These are phyloP conservation scores for Claviceps sp. DNA, from an alignment of 2,329 filamentous ascomycete species.

Conservation along the genomic window DNA sequence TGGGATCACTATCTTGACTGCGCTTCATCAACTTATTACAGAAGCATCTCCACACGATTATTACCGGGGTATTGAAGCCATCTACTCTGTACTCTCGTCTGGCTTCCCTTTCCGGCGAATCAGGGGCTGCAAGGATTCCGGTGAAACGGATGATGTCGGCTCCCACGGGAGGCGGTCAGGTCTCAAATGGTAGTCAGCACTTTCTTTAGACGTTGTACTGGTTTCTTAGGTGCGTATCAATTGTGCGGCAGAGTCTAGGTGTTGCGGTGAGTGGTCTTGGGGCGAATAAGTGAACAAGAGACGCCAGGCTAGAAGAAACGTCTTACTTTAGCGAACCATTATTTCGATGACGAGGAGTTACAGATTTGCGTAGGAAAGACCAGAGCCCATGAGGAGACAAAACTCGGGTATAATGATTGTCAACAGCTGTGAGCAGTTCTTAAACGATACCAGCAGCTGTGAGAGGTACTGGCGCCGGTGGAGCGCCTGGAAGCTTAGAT, in stretches of 20 bases:
- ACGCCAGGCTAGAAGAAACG: neutral
- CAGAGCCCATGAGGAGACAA: no score
- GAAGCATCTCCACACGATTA: neutral
- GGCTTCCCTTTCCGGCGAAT: neutral
- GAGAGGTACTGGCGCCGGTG: no score
- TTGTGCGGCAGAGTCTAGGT: neutral
- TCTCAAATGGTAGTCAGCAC: slow-evolving; percentile 2
- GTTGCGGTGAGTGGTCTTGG: neutral
- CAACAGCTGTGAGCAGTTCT: no score
- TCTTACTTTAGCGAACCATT: neutral
- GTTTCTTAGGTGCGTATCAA: slow-evolving; percentile 12
- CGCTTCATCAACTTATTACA: neutral
- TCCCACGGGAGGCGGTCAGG: neutral
- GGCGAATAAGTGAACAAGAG: neutral
- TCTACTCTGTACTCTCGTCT: neutral
- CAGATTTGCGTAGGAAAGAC: no score
- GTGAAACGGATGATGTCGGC: neutral
- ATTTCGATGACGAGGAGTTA: no score
- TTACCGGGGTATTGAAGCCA: neutral
- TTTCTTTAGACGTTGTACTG: slow-evolving; percentile 14
- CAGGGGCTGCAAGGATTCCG: neutral
- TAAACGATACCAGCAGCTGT: no score
- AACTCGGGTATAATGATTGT: no score
- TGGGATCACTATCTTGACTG: neutral
- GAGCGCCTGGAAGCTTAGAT: no score